Conservation (phyloP, 2,329 filamentous ascomycete species). For the Periconia macrospinosa region DNA sequence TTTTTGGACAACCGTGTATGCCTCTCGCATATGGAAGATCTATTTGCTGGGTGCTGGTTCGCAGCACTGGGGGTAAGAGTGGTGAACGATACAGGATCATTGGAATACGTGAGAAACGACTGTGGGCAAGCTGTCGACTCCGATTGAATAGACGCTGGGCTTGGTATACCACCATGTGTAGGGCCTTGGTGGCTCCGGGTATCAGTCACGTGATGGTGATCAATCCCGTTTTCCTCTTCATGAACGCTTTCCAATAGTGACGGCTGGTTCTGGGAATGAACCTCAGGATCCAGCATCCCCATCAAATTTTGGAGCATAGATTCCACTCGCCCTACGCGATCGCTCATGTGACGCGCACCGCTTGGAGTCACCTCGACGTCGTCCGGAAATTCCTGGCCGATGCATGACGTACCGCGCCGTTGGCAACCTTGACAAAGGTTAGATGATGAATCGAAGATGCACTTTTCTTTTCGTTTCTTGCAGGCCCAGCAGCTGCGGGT, state of each 20-base stretch:
- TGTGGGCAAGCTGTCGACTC: no score
- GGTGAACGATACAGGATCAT: no score
- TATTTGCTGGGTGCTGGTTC: no score
- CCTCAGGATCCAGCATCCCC: no score
- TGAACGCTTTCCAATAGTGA: neutral
- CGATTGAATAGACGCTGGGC: no score
- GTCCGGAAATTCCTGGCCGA: slow-evolving; percentile 21
- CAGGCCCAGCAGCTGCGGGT: slow-evolving; percentile 30
- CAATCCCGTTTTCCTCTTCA: no score
- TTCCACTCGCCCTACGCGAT: neutral
- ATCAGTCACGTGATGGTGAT: no score
- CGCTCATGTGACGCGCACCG: neutral
- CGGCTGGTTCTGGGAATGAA: neutral
- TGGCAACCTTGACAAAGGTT: slow-evolving; percentile 15
- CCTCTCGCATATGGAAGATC: neutral
- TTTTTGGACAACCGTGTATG: slow-evolving; percentile 5
- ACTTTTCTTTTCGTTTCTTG: slow-evolving; percentile 24
- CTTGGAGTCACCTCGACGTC: neutral
- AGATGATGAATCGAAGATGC: slow-evolving; percentile 11
- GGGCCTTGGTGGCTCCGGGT: no score
- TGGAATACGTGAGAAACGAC: no score
- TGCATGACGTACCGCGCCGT: slow-evolving; percentile 16
- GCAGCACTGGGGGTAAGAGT: no score
- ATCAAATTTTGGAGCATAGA: neutral
- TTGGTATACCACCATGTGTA: no score